phyloP scores from a whole-genome alignment of 164 flowering plant genomes.

The Magnolia kwangsiensis region DNA sequence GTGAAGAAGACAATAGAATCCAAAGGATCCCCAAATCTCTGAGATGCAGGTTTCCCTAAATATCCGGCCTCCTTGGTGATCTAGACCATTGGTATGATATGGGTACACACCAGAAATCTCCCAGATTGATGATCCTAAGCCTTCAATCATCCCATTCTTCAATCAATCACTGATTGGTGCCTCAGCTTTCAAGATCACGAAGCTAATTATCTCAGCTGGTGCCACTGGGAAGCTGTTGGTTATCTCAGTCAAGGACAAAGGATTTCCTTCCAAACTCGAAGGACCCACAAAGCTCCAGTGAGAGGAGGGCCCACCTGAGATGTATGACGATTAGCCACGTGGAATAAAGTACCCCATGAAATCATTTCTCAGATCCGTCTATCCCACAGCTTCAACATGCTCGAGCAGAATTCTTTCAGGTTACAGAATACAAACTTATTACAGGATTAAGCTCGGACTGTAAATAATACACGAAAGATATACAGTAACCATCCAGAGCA shows the following conservation, averaged over 20 bases:
- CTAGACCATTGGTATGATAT: not conserved
- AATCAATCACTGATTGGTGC: not conserved
- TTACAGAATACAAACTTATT: slow-evolving; percentile 27
- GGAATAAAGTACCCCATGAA: not conserved
- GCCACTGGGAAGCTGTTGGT: not conserved
- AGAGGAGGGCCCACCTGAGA: not conserved
- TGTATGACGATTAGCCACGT: not conserved
- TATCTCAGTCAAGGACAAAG: not conserved
- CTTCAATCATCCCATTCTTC: not conserved
- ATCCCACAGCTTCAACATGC: not conserved
- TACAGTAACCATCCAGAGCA: slow-evolving; percentile 18
- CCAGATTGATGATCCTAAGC: not conserved
- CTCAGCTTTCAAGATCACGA: not conserved
- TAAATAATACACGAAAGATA: slow-evolving; percentile 13
- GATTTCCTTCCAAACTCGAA: not conserved
- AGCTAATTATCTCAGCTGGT: not conserved
- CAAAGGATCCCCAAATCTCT: too few species aligned
- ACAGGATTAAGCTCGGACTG: slow-evolving; percentile 16
- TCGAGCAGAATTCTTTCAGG: slow-evolving; percentile 26
- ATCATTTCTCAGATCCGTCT: not conserved
- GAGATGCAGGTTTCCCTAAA: too few species aligned
- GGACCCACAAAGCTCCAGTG: not conserved
- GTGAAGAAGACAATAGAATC: too few species aligned
- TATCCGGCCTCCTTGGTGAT: not conserved
- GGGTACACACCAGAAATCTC: too few species aligned